Percentiles rank a stretch among this genome's conserved stretches.
phyloP scores from a whole-genome alignment of 257 asterid genomes.

The Solanum paucissectum region DNA sequence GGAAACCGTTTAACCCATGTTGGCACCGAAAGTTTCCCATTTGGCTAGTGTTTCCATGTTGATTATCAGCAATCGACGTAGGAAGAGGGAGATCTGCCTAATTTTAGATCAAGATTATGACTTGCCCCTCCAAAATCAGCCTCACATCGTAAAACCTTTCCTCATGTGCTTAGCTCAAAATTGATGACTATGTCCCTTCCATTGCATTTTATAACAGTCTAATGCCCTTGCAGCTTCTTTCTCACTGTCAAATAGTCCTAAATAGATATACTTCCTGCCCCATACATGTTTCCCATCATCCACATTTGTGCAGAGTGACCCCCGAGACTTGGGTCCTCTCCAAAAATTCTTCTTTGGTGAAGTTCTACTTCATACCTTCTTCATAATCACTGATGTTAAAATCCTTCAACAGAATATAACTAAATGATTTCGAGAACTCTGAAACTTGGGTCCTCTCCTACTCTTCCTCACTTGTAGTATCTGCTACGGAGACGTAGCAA shows the following conservation, averaged over 20 bases:
- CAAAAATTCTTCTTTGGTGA: not conserved
- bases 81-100: constrained; percentile 17
- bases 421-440: not conserved
- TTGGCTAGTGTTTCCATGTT: constrained; percentile 17
- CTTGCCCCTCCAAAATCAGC: constrained; percentile 41
- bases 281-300: not conserved
- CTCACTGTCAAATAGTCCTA: constrained; percentile 45
- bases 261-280: not conserved
- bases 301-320: not conserved
- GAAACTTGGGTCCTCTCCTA: not conserved
- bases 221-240: constrained; percentile 84
- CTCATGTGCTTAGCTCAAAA: constrained; percentile 57
- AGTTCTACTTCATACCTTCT: constrained; percentile 59
- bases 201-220: constrained; percentile 70
- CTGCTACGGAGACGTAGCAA: constrained; percentile 32
- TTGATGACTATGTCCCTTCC: constrained; percentile 86
- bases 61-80: not conserved
- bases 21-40: constrained; percentile 20
- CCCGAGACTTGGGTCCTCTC: not conserved
- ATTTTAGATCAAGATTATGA: constrained; percentile 42
- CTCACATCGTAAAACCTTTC: constrained; percentile 28
- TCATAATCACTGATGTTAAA: constrained; percentile 41
- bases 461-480: constrained; percentile 20
- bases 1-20: constrained; percentile 13
- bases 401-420: not conserved